These are phyloP conservation scores for Flaveria sonorensis DNA, from an alignment of 129 eudicot genomes.

Conservation along the genomic window DNA sequence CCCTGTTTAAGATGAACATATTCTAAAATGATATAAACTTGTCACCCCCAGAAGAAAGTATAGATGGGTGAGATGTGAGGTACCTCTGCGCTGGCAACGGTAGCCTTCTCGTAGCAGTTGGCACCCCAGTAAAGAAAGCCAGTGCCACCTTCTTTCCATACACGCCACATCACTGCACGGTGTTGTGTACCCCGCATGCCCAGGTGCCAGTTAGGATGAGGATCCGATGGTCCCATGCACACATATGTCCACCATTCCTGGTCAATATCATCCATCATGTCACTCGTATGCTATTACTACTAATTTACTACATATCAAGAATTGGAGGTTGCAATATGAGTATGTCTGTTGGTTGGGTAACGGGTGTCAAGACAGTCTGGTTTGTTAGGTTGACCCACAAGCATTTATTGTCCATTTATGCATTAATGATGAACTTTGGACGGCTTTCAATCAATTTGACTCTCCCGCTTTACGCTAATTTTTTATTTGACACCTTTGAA, in stretches of 20 bases:
- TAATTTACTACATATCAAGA: neutral
- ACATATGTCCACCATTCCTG: slow-evolving; percentile 99
- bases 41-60: neutral
- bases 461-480: neutral
- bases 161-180: slow-evolving; percentile 99
- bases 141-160: slow-evolving; percentile 99
- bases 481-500: neutral
- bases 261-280: slow-evolving; percentile 21
- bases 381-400: neutral
- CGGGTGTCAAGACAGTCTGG: neutral
- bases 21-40: neutral
- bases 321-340: neutral
- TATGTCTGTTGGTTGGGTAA: neutral
- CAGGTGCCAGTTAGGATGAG: slow-evolving; percentile 99
- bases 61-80: neutral
- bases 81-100: slow-evolving; percentile 80
- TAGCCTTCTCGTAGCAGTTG: slow-evolving; percentile 94
- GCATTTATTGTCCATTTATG: neutral
- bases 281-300: neutral
- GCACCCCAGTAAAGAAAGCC: slow-evolving; percentile 99
- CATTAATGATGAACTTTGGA: neutral
- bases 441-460: neutral
- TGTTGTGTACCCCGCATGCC: slow-evolving; percentile 99
- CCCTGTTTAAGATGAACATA: neutral
- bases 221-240: slow-evolving; percentile 97